Base-by-base conservation (phyloP, 1,284 basidiomycete genomes). In the Inonotus obliquus region DNA sequence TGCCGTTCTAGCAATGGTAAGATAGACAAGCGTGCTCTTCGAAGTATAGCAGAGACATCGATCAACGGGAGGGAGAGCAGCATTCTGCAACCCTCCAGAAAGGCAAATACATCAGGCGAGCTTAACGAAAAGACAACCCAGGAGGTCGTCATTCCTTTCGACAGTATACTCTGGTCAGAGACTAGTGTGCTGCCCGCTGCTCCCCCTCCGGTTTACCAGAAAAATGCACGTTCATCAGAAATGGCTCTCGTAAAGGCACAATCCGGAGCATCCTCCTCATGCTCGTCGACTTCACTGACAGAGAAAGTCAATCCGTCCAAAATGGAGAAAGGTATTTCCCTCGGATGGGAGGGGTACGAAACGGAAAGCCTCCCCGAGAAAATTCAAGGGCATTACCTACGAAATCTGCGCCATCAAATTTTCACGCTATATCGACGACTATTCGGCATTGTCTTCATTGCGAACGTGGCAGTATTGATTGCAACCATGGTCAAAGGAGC, bases 341-440 rank as follows among this genome's bases (percentile, higher is more conserved):
- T 62, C 4, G 54, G 45, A 21, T 84, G 81, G 82, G 77, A 79
- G 25, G 81, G 80, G 6, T 84, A 83, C 67, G 68, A 78, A 60
- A 74, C 82, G 47, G 81, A 82, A 58, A 69, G 70, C 4, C 66
- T 84, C 2, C 82, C 83, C 0, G 73, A 78, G 21, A 84, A 86
- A 70, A 76, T 67, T 6, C 76, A 84, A 57, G 73, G 78, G 10
- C 79, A 76, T 69, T 63, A 68, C 45, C 25, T 79, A 52, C 79
- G 81, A 59, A 83, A 84, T 66, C 65, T 85, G 38, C 79, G 82
- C 23, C 78, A 83, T 66, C 78, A 78, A 57, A 69, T 84, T 61
- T 81, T 83, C 70, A 77, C 78, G 4, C 72, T 84, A 9, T 85
- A 84, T 68, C 80, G 82, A 47, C 77, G 83, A 29, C 75, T 85